A percentile compares a stretch with the other conserved stretches of the same genome.
These are phyloP conservation scores for Sanguinoderma infundibulare DNA, from an alignment of 1,284 basidiomycete species.

Conservation along the genomic window DNA sequence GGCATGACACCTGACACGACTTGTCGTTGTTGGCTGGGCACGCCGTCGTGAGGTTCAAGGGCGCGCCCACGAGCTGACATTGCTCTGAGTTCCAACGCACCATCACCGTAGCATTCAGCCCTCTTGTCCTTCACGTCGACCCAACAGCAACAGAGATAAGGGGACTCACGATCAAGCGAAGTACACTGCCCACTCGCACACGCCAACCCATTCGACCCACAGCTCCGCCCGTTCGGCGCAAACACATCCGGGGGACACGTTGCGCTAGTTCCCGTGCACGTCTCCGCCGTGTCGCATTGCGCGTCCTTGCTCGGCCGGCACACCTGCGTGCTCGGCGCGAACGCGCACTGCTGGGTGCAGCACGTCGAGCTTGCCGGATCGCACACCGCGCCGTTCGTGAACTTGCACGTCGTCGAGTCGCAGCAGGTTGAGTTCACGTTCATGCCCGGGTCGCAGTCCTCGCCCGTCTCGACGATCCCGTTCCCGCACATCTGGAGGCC, in stretches of 20 bases:
- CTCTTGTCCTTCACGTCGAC: no score
- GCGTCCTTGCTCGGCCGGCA: constrained; percentile 76
- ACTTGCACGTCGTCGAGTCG: constrained; percentile 80
- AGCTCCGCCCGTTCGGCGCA: constrained; percentile 69
- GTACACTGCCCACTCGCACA: constrained; percentile 89
- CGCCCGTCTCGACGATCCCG: constrained; percentile 76
- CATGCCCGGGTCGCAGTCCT: constrained; percentile 89
- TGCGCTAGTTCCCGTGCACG: constrained; percentile 78
- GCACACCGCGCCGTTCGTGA: constrained; percentile 74
- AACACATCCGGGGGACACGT: constrained; percentile 76
- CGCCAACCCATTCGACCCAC: constrained; percentile 65
- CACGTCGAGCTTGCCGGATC: constrained; percentile 82
- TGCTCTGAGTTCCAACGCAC: constrained; percentile 53
- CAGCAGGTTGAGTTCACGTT: constrained; percentile 74
- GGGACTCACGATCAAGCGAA: constrained; percentile 64
- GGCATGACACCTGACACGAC: constrained; percentile 81
- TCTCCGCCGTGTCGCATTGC: constrained; percentile 79
- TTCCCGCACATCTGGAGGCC: constrained; percentile 80
- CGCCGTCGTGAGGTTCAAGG: constrained; percentile 67
- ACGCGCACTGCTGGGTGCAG: constrained; percentile 75
- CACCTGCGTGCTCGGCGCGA: constrained; percentile 67
- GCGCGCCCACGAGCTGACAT: constrained; percentile 76
- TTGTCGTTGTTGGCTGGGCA: constrained; percentile 71
- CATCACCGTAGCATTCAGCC: no score
- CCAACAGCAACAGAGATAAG: not conserved